phyloP scores from a whole-genome alignment of 306 rosid genomes.

The Vigna nakashimae region DNA sequence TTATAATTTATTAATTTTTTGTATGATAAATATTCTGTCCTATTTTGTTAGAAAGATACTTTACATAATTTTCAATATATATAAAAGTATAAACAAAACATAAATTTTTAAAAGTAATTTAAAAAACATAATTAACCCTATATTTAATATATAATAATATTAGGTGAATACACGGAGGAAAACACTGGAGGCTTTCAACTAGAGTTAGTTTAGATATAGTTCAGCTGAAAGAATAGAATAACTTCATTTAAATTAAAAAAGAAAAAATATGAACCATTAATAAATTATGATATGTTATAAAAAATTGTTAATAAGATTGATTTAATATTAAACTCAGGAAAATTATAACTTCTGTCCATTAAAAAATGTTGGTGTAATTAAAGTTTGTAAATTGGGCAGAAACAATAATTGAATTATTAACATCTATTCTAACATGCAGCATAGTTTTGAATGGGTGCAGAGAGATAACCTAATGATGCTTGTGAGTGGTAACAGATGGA shows the following conservation, averaged over 20 bases:
- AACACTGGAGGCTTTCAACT: not conserved
- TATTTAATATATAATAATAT: too few species aligned
- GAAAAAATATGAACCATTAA: not conserved
- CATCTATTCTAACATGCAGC: not conserved
- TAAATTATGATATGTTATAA: not conserved
- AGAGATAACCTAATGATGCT: constrained; percentile 4
- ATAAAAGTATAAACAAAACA: too few species aligned
- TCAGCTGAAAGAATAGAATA: not conserved
- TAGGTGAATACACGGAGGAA: not conserved
- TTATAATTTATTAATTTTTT: too few species aligned
- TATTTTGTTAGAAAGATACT: too few species aligned
- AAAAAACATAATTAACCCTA: too few species aligned
- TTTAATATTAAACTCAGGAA: not conserved
- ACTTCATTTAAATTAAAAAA: not conserved
- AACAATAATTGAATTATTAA: not conserved
- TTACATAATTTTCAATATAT: too few species aligned
- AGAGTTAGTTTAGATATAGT: not conserved
- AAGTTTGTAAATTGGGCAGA: not conserved
- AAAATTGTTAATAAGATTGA: not conserved
- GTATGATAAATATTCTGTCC: too few species aligned
- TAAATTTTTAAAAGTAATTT: too few species aligned
- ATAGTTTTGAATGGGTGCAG: not conserved
- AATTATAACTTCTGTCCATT: not conserved
- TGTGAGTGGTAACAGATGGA: not conserved
- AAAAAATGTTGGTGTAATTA: not conserved